These are phyloP conservation scores for Kazachstania kunashirensis DNA, from an alignment of 805 yeast genomes.

Conservation along the genomic window DNA sequence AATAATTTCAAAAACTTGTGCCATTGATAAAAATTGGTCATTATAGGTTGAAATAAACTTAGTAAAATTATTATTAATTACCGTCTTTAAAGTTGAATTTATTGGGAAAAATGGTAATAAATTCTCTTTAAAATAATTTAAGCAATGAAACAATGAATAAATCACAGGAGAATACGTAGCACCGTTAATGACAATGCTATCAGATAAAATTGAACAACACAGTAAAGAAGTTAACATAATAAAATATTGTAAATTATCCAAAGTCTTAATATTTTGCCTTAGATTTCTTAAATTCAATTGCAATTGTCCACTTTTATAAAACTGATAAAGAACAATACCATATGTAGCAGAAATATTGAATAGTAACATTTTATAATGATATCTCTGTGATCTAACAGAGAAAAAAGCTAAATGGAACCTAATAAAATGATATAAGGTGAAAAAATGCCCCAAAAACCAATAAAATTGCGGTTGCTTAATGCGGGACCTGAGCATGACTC, in stretches of 20 bases:
- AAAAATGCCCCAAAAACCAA: conserved; percentile 59
- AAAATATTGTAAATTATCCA: conserved; percentile 60
- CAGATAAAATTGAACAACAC: conserved; percentile 37
- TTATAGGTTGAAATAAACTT: conserved; percentile 33
- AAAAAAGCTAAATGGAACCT: conserved; percentile 37
- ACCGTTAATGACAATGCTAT: conserved; percentile 33
- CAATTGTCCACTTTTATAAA: conserved; percentile 37
- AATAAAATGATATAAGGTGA: conserved; percentile 35
- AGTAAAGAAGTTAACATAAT: conserved; percentile 33
- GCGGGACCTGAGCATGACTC: conserved; percentile 16
- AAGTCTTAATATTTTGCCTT: conserved; percentile 14
- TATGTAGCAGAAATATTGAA: conserved; percentile 50
- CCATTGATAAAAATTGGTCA: conserved; percentile 35
- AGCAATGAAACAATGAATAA: conserved; percentile 55
- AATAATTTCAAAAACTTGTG: conserved; percentile 40
- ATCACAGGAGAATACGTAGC: conserved; percentile 52
- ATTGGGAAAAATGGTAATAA: conserved; percentile 44
- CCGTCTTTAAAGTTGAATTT: conserved; percentile 17
- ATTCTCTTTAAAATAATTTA: conserved; percentile 46
- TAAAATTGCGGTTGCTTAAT: conserved; percentile 49
- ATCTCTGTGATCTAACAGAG: conserved; percentile 25
- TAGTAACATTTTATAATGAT: conserved; percentile 36
- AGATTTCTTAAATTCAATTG: conserved; percentile 29
- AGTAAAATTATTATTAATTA: conserved; percentile 25
- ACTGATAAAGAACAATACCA: conserved; percentile 51